phyloP scores from a whole-genome alignment of 1,284 basidiomycete species.

The Agroathelia rolfsii region DNA sequence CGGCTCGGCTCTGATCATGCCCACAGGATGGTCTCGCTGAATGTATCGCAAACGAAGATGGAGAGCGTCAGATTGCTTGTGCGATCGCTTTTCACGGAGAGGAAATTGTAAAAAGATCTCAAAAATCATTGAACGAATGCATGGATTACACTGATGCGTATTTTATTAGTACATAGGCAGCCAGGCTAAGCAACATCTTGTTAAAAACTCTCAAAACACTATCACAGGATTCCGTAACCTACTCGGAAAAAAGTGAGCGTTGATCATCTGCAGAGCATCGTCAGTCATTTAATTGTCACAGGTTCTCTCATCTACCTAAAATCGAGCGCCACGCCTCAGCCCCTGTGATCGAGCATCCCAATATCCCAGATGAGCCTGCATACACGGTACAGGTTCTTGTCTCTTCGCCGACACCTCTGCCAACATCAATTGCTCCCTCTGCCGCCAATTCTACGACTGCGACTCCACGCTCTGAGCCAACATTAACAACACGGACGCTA shows the following conservation, averaged over 20 bases:
- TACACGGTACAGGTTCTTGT: constrained; percentile 81
- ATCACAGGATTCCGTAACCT: constrained; percentile 92
- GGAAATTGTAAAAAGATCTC: constrained; percentile 78
- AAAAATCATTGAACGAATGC: no score
- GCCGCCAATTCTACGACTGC: constrained; percentile 61
- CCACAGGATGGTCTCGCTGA: constrained; percentile 82
- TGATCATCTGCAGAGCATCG: constrained; percentile 1
- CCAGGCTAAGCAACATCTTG: constrained; percentile 89
- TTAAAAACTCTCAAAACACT: constrained; percentile 92
- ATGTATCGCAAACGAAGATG: constrained; percentile 97
- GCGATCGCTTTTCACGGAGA: constrained; percentile 89
- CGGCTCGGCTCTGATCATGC: constrained; percentile 6
- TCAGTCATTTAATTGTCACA: constrained; percentile 17
- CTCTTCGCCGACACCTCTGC: constrained; percentile 56
- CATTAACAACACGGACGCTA: constrained; percentile 64
- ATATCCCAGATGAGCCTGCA: constrained; percentile 63
- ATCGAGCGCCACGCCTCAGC: constrained; percentile 45
- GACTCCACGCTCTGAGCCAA: constrained; percentile 76
- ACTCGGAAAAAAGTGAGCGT: constrained; percentile 76
- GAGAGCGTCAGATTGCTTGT: constrained; percentile 95
- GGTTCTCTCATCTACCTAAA: constrained; percentile 68
- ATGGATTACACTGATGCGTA: no score
- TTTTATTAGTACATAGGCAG: constrained; percentile 82
- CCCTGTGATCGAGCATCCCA: constrained; percentile 69
- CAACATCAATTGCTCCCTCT: constrained; percentile 41